Evolutionary conservation across 2,329 filamentous ascomycete genomes (phyloP).

Genomic region (Emergomyces africanus): DNA sequence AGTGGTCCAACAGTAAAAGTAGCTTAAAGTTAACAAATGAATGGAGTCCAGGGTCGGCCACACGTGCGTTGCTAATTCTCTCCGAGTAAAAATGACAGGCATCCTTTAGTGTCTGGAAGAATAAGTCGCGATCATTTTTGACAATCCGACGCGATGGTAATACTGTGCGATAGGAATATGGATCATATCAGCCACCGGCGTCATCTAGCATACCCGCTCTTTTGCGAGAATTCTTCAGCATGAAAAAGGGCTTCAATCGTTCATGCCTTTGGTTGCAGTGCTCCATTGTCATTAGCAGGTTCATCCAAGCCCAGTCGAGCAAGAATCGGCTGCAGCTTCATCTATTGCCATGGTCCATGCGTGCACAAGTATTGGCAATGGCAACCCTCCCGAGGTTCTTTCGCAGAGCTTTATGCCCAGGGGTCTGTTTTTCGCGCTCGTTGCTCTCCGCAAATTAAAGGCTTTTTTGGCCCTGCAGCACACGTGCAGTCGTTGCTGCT

Average conservation of each 20-base stretch:
- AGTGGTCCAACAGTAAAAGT: not conserved
- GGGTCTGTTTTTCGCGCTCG: not conserved
- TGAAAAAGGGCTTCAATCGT: not conserved
- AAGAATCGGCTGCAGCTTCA: not conserved
- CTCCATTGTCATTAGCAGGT: not conserved
- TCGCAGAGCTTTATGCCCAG: not conserved
- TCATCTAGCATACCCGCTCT: not conserved
- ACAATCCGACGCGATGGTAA: not conserved
- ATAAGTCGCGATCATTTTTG: not conserved
- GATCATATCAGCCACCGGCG: not conserved
- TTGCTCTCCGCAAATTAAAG: not conserved
- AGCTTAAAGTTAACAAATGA: not conserved
- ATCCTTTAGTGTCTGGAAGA: not conserved
- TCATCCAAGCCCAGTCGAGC: not conserved
- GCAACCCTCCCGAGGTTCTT: not conserved
- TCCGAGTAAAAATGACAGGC: not conserved
- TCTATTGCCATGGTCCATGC: not conserved
- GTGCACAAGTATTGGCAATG: not conserved
- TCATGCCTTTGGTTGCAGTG: not conserved
- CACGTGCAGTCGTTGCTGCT: slow-evolving; percentile 1
- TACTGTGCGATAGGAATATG: not conserved
- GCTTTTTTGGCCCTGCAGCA: not conserved
- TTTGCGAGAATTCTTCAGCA: not conserved
- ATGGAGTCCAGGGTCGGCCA: not conserved
- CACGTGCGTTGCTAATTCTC: not conserved